These are phyloP conservation scores for Carex littledalei DNA, from an alignment of 176 grass and related monocot species.

Conservation along the genomic window DNA sequence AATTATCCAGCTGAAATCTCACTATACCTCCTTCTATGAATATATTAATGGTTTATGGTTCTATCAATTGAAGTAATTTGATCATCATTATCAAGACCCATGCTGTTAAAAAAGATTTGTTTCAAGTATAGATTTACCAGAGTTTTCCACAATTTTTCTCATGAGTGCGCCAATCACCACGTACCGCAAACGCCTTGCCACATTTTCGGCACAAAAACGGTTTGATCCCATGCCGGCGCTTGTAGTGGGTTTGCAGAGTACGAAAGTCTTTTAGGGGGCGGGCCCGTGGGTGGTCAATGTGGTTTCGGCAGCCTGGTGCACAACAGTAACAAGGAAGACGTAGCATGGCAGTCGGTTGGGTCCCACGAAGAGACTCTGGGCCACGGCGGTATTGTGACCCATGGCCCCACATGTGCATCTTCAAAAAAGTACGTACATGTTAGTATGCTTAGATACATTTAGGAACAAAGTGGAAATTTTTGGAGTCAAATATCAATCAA, in stretches of 20 bases:
- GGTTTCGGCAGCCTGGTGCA: conserved; percentile 49
- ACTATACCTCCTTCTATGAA: too few species aligned
- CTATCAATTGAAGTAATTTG: too few species aligned
- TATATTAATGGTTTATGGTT: too few species aligned
- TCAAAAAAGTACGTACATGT: neutral
- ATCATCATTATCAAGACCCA: too few species aligned
- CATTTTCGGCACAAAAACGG: conserved; percentile 63
- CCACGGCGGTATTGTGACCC: conserved; percentile 64
- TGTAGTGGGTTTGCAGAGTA: conserved; percentile 63
- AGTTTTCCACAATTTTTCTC: conserved; percentile 76
- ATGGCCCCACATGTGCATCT: conserved; percentile 86
- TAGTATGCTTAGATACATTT: neutral
- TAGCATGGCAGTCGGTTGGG: conserved; percentile 62
- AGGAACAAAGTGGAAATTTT: neutral
- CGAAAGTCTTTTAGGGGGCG: conserved; percentile 64
- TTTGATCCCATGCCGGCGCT: conserved; percentile 49
- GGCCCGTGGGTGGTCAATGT: conserved; percentile 59
- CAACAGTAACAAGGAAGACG: conserved; percentile 68
- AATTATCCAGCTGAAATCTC: too few species aligned
- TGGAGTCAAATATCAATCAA: too few species aligned
- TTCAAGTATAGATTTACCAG: conserved; percentile 24
- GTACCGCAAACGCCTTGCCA: conserved; percentile 57
- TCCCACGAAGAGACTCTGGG: conserved; percentile 45
- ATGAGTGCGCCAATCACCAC: conserved; percentile 67
- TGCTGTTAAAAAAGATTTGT: neutral